Evolutionary conservation across 768 basidiomycete genomes (phyloP).

Genomic region (Omphalotus guepiniiformis): DNA sequence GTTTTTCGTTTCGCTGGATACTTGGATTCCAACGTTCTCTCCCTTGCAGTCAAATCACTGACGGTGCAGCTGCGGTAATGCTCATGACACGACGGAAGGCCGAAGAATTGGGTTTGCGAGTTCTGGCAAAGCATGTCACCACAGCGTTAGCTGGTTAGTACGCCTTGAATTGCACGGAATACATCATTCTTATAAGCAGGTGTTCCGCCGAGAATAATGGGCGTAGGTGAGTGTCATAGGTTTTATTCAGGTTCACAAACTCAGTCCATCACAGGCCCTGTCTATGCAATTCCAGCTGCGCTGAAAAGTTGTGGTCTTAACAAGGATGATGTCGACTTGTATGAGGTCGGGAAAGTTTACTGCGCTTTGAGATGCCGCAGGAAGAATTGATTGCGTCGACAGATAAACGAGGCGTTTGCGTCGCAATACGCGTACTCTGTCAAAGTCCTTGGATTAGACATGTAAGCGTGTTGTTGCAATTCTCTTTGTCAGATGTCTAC

Average conservation of each 20-base stretch:
- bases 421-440: slow-evolving; percentile 76
- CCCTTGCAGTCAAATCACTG: slow-evolving; percentile 76
- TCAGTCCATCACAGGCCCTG: slow-evolving; percentile 39
- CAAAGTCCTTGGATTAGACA: slow-evolving; percentile 56
- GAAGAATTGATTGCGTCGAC: neutral
- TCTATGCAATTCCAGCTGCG: slow-evolving; percentile 76
- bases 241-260: neutral
- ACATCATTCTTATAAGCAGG: no score
- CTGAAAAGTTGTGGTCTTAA: slow-evolving; percentile 64
- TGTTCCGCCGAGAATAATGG: slow-evolving; percentile 80
- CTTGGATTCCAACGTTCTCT: no score
- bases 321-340: slow-evolving; percentile 70
- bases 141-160: slow-evolving; percentile 60
- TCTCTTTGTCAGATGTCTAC: neutral
- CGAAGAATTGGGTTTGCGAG: slow-evolving; percentile 63
- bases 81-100: slow-evolving; percentile 81
- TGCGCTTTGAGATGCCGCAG: neutral
- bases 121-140: slow-evolving; percentile 78
- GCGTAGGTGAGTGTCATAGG: slow-evolving; percentile 49
- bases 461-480: slow-evolving; percentile 19
- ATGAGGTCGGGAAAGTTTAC: slow-evolving; percentile 64
- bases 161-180: no score
- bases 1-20: neutral
- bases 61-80: slow-evolving; percentile 78
- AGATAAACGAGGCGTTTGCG: slow-evolving; percentile 94